Evolutionary conservation across 1,284 basidiomycete genomes (phyloP), one percentile per base, ranked within the genome.

Genomic region (Boletus nobilissimus): DNA sequence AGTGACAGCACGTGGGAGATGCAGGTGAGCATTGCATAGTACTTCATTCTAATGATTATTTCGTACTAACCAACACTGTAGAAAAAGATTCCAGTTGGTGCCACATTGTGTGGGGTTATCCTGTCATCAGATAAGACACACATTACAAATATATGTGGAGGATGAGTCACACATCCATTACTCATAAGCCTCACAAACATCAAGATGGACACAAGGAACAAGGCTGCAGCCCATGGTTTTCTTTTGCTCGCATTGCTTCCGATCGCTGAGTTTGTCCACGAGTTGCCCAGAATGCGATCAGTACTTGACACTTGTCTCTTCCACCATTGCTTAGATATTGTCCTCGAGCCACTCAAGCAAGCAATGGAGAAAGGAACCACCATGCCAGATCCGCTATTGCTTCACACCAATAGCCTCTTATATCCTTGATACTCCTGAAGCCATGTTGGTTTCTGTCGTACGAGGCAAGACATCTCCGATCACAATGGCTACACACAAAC

Each of bases 111-210:
- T 3, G 16, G 16, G 11, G 22, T 60, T 13, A 60, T 60, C 2
- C 8, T n/a, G 91, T 65, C 74, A 0, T 82, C 77, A 0, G 71
- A 80, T 36, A 81, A 82, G 29, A 82, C 68, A 0, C 70, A n/a
- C 74, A 0, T 36, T 81, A 1, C 77, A 43, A 1, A 19, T 40
- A 0, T 60, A 72, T 1, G 64, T 75, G 4, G 73, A 78, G 1
- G 8, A 19, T 0, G 72, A 0, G 66, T 77, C 36, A 80, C 80
- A 71, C 75, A 80, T 5, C 80, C 40, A 0, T 5, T 74, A 0
- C 79, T 80, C 36, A 7, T 80, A 0, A 72, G 71, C 0, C 72
- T 72, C 3, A 71, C 54, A 0, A 80, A 81, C 11, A 80, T 80
- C 19, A 26, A 64, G 1, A 54, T 48, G 1, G 60, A 75, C 11